Percentiles rank a stretch among this genome's conserved stretches.
Conservation (phyloP, 768 basidiomycete species). For the Leccinellum luteum region DNA sequence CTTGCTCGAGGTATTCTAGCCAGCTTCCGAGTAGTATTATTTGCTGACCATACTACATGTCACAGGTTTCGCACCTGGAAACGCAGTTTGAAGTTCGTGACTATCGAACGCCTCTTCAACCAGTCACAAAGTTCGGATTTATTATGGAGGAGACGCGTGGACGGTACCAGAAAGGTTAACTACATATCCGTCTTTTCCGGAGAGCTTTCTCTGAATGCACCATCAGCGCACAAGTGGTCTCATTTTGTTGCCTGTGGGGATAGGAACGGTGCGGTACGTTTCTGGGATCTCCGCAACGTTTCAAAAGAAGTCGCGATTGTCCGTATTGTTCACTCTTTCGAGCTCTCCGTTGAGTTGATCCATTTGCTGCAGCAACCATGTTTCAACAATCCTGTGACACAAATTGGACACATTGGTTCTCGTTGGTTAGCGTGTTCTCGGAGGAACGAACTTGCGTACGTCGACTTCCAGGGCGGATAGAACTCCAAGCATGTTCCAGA, state of each 20-base stretch:
- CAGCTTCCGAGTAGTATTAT: not conserved
- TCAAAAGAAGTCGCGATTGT: constrained; percentile 25
- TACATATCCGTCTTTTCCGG: not conserved
- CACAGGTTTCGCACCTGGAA: constrained; percentile 48
- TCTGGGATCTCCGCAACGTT: constrained; percentile 49
- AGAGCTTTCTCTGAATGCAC: constrained; percentile 12
- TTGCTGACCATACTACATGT: not conserved
- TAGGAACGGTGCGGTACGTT: constrained; percentile 38
- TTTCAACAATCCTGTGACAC: constrained; percentile 37
- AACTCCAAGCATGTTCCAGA: not conserved
- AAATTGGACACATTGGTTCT: constrained; percentile 35
- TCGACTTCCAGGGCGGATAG: constrained; percentile 23
- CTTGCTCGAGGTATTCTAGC: constrained; percentile 41
- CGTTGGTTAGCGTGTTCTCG: constrained; percentile 40
- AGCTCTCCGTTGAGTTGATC: not conserved
- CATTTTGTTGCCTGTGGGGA: constrained; percentile 44
- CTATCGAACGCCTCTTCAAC: constrained; percentile 34
- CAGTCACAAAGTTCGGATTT: constrained; percentile 47
- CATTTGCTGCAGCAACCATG: constrained; percentile 31
- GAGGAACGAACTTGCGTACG: constrained; percentile 33
- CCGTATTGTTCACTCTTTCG: not conserved
- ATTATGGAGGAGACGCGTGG: constrained; percentile 36
- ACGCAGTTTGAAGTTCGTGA: constrained; percentile 54
- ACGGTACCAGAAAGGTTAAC: constrained; percentile 45
- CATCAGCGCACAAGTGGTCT: constrained; percentile 29